Conservation (phyloP, 306 rosid species). For the Malus sieversii region DNA sequence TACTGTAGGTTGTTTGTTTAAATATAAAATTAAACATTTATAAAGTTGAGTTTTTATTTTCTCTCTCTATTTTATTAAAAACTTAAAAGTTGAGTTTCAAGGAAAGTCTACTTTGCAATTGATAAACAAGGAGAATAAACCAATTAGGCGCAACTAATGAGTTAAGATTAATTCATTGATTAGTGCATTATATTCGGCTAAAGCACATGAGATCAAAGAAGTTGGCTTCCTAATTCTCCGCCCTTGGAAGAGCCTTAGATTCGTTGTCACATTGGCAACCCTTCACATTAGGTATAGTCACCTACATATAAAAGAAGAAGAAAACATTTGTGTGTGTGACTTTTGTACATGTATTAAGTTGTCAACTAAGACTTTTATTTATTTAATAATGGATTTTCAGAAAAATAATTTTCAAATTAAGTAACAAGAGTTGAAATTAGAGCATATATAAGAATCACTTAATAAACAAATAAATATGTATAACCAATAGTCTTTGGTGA, state of each 20-base stretch:
- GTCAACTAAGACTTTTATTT: neutral
- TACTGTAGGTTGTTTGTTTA: neutral
- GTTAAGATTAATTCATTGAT: neutral
- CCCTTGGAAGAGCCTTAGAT: slow-evolving; percentile 4
- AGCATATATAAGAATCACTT: too few species aligned
- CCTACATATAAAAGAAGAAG: too few species aligned
- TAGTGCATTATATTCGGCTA: neutral
- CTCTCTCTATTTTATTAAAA: neutral
- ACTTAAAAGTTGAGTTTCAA: neutral
- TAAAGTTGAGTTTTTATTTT: neutral
- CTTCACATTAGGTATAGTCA: neutral
- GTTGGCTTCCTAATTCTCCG: slow-evolving; percentile 8
- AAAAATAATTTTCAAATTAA: too few species aligned
- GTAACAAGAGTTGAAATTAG: too few species aligned
- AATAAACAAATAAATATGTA: too few species aligned
- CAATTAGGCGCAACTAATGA: neutral
- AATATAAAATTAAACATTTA: neutral
- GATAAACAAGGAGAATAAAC: neutral
- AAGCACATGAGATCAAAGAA: neutral
- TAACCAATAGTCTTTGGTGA: too few species aligned
- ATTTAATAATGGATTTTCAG: neutral
- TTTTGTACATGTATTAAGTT: neutral
- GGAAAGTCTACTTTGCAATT: too few species aligned
- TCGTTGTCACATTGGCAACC: neutral
- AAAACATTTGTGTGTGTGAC: neutral